A percentile compares a stretch with the other conserved stretches of the same genome.
These are phyloP conservation scores for Candida namnaoensis DNA, from an alignment of 805 yeast species.

Conservation along the genomic window DNA sequence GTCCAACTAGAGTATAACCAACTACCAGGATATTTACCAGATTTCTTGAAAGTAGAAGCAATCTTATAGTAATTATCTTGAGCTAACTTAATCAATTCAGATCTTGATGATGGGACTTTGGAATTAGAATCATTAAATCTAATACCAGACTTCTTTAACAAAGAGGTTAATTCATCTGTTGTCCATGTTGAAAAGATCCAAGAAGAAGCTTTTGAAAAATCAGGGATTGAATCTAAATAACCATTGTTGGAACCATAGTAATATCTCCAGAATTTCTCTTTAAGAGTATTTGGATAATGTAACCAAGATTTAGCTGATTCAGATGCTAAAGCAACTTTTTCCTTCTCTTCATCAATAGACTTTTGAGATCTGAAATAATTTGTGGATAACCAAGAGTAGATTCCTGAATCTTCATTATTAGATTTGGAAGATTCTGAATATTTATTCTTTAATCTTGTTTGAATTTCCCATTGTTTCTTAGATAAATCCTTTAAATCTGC, in stretches of 20 bases:
- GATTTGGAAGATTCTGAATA: constrained; percentile 6
- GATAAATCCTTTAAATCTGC: constrained; percentile 20
- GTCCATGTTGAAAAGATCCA: constrained; percentile 48
- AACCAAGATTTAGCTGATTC: constrained; percentile 5
- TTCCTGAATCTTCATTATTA: constrained; percentile 2
- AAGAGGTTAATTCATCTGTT: constrained; percentile 20
- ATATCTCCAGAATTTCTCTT: constrained; percentile 7
- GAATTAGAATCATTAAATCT: constrained; percentile 14
- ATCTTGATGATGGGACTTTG: constrained; percentile 12
- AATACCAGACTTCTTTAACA: constrained; percentile 23
- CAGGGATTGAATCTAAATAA: not conserved
- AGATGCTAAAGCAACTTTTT: not conserved
- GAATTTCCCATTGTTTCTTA: constrained; percentile 17
- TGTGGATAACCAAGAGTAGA: not conserved
- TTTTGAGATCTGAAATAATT: constrained; percentile 1
- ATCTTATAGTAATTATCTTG: constrained; percentile 31
- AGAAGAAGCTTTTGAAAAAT: constrained; percentile 7
- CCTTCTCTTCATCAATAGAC: not conserved
- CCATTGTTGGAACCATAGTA: not conserved
- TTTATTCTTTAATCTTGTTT: not conserved
- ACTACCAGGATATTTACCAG: constrained; percentile 40
- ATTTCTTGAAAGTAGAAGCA: constrained; percentile 23
- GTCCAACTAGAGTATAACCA: constrained; percentile 50
- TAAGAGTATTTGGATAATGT: constrained; percentile 2
- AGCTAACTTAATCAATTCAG: constrained; percentile 32